These are phyloP conservation scores for Pseudogymnoascus sp. DNA, from an alignment of 2,329 filamentous ascomycete species.

Conservation along the genomic window DNA sequence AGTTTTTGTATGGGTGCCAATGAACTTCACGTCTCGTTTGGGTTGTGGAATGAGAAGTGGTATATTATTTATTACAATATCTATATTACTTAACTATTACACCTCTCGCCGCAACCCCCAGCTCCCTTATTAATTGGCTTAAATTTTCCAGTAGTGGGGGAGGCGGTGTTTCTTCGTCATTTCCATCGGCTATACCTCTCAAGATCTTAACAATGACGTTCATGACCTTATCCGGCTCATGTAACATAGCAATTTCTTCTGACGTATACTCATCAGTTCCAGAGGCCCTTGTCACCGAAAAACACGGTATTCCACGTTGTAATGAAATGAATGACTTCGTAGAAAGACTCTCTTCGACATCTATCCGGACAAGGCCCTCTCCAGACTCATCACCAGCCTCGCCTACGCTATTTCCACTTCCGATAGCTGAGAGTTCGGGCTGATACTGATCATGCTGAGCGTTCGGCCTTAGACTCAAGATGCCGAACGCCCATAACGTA, in stretches of 20 bases:
- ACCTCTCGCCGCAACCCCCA: constrained; percentile 42
- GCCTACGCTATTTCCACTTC: constrained; percentile 22
- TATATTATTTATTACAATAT: neutral
- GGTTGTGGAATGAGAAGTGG: neutral
- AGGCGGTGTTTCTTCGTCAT: constrained; percentile 30
- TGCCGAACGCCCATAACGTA: constrained; percentile 61
- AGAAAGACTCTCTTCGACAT: constrained; percentile 43
- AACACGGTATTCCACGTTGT: constrained; percentile 44
- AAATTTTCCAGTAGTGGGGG: constrained; percentile 62
- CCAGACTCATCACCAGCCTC: constrained; percentile 11
- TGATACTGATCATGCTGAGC: constrained; percentile 20
- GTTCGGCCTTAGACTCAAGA: constrained; percentile 40
- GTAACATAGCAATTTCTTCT: constrained; percentile 27
- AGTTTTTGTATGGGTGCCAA: neutral
- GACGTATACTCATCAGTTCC: constrained; percentile 29
- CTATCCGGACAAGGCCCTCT: constrained; percentile 40
- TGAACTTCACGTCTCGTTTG: neutral
- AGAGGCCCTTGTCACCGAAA: constrained; percentile 26
- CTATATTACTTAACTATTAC: neutral
- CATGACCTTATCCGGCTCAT: constrained; percentile 51
- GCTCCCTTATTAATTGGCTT: constrained; percentile 51
- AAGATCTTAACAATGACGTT: constrained; percentile 49
- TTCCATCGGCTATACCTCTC: constrained; percentile 39
- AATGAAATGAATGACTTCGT: constrained; percentile 47
- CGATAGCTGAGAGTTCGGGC: constrained; percentile 24